phyloP scores from a whole-genome alignment of 2,329 filamentous ascomycete species.

The Alternaria incomplexa region DNA sequence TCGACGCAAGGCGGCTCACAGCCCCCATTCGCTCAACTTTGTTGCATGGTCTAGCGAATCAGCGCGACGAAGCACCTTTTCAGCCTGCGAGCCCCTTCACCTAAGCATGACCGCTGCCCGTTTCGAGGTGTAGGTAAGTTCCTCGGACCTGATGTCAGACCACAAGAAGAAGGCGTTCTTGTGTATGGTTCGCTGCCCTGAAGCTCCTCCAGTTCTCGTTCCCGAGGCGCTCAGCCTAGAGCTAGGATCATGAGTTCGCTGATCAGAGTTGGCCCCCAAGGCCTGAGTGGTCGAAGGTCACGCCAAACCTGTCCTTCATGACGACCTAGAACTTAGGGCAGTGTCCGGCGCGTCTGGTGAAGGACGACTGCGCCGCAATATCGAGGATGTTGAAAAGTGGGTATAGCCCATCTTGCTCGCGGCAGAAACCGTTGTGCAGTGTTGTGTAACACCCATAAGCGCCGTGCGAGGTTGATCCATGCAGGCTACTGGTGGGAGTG shows the following conservation, averaged over 20 bases:
- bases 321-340: background rate
- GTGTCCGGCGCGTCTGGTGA: background rate
- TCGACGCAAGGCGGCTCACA: conserved; percentile 2
- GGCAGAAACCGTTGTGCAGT: conserved; percentile 5
- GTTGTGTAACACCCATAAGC: conserved; percentile 14
- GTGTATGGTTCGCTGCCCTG: conserved; percentile 3
- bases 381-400: conserved; percentile 7
- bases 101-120: conserved; percentile 5
- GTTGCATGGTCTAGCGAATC: conserved; percentile 14
- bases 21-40: conserved; percentile 10
- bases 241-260: conserved; percentile 22
- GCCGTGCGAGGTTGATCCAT: conserved; percentile 7
- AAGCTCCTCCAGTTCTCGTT: conserved; percentile 8
- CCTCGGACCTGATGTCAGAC: background rate
- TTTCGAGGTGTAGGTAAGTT: background rate
- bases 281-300: conserved; percentile 6
- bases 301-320: background rate
- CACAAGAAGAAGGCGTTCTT: conserved; percentile 11
- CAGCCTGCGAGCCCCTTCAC: conserved; percentile 8
- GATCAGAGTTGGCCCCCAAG: conserved; percentile 6
- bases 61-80: conserved; percentile 4
- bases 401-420: conserved; percentile 9
- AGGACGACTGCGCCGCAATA: conserved; percentile 14
- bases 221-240: conserved; percentile 10
- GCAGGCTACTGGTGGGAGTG: conserved; percentile 6